These are phyloP conservation scores for Talaromyces sp. DNA, from an alignment of 2,329 filamentous ascomycete genomes.

Conservation along the genomic window DNA sequence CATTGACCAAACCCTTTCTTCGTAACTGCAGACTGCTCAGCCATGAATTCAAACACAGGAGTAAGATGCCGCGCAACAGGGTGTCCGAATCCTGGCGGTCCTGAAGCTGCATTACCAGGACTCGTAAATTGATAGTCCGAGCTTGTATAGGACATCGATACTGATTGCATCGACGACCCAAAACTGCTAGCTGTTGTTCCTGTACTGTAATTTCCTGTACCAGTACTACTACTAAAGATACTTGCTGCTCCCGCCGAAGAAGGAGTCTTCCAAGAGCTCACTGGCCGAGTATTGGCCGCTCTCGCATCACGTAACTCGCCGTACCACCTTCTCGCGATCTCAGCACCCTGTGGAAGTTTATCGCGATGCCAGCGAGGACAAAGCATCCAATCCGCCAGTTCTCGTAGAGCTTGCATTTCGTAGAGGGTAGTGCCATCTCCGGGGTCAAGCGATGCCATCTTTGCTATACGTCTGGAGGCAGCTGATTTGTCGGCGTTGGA, in stretches of 20 bases:
- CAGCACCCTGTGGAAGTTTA: constrained; percentile 1
- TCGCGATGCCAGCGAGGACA: constrained; percentile 13
- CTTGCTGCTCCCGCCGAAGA: background rate
- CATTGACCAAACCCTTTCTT: background rate
- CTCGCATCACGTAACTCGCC: constrained; percentile 5
- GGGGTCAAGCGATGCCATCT: background rate
- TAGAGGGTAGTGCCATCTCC: background rate
- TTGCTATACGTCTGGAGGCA: background rate
- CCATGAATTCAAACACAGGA: constrained; percentile 7
- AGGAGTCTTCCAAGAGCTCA: background rate
- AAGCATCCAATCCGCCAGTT: constrained; percentile 15
- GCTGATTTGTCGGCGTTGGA: background rate
- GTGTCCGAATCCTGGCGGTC: background rate
- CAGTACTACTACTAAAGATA: background rate
- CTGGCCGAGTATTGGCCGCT: background rate
- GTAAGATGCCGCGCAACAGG: constrained; percentile 6
- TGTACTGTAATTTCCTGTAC: background rate
- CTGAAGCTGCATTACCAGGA: background rate
- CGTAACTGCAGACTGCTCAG: background rate
- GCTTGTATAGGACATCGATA: background rate
- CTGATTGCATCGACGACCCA: background rate
- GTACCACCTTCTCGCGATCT: constrained; percentile 13
- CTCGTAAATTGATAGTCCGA: background rate
- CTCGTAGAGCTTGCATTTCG: constrained; percentile 9
- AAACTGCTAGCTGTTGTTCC: constrained; percentile 1